A percentile compares a stretch with the other conserved stretches of the same genome.
Evolutionary conservation across 192 early-diverging fungal genomes (phyloP).

Genomic region (Bifiguratus adelaidae): DNA sequence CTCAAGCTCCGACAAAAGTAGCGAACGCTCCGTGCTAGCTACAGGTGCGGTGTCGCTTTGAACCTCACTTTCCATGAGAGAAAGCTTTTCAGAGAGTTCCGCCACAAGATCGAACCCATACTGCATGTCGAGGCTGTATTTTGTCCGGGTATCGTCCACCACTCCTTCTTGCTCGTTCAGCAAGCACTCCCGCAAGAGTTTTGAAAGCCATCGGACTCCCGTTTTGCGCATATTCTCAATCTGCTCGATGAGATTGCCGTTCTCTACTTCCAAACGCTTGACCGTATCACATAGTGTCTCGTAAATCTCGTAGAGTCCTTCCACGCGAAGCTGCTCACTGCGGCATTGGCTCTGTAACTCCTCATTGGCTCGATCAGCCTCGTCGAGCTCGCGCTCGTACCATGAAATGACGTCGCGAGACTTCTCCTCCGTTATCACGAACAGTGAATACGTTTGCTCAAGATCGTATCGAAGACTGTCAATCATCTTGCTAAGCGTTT

Average conservation of each 20-base stretch:
- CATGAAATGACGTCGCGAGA: conserved; percentile 21
- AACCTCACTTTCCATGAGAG: too few species aligned
- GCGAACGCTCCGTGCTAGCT: too few species aligned
- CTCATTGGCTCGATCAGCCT: conserved; percentile 21
- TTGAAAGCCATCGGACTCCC: neutral
- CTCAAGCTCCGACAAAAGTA: too few species aligned
- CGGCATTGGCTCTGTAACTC: conserved; percentile 18
- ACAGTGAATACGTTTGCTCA: conserved; percentile 31
- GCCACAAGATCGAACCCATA: too few species aligned
- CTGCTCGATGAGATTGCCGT: conserved; percentile 7
- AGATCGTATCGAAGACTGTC: conserved; percentile 27
- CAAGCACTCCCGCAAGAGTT: neutral
- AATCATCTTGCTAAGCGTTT: conserved; percentile 15
- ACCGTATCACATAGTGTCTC: conserved; percentile 19
- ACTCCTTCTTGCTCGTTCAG: too few species aligned
- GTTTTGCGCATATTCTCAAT: neutral
- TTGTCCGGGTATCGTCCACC: too few species aligned
- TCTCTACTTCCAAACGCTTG: conserved; percentile 25
- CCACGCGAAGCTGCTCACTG: conserved; percentile 23
- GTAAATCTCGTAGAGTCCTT: conserved; percentile 18
- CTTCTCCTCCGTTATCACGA: conserved; percentile 30
- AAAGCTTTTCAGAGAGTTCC: too few species aligned
- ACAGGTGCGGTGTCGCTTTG: too few species aligned
- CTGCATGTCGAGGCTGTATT: too few species aligned
- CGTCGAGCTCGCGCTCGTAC: conserved; percentile 21